phyloP scores from a whole-genome alignment of 2,329 filamentous ascomycete species.

The Venturia effusa region DNA sequence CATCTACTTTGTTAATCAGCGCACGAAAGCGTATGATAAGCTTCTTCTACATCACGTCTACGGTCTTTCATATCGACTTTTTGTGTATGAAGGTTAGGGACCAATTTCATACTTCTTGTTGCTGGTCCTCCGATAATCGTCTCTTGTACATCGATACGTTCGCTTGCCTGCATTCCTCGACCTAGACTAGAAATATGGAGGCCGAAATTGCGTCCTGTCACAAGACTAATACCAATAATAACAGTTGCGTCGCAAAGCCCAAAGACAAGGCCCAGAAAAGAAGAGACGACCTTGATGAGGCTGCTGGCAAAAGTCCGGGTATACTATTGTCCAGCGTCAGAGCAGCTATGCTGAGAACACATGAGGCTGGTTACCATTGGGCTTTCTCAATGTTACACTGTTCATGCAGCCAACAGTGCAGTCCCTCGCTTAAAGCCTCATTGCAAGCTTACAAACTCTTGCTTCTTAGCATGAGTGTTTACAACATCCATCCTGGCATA shows the following conservation, averaged over 20 bases:
- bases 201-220: not conserved
- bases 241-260: not conserved
- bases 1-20: too few species aligned
- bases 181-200: too few species aligned
- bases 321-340: not conserved
- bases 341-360: not conserved
- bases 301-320: not conserved
- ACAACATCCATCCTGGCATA: not conserved
- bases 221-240: not conserved
- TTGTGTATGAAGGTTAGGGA: too few species aligned
- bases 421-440: not conserved
- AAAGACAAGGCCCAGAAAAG: not conserved
- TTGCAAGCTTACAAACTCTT: not conserved
- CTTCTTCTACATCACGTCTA: too few species aligned
- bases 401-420: not conserved
- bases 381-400: not conserved
- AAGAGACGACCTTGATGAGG: not conserved
- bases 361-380: not conserved
- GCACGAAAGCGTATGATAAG: too few species aligned
- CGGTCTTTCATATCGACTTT: too few species aligned
- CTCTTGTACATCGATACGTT: too few species aligned
- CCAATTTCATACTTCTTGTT: too few species aligned
- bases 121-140: too few species aligned
- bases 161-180: not conserved
- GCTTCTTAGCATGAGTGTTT: not conserved